phyloP scores from a whole-genome alignment of 2,329 filamentous ascomycete species.

The Coleophoma cylindrospora region DNA sequence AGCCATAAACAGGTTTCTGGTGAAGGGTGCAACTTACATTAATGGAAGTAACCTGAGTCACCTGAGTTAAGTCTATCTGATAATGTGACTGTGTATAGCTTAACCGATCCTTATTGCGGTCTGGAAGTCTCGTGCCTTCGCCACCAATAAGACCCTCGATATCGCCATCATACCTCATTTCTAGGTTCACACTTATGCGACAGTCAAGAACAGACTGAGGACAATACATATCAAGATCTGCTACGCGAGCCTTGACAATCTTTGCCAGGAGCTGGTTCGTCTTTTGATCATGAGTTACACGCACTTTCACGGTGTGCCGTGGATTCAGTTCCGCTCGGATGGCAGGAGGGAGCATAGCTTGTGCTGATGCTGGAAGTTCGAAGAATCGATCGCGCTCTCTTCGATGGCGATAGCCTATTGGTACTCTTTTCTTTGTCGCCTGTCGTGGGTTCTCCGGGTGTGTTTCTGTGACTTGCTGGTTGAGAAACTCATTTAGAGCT shows the following conservation, averaged over 20 bases:
- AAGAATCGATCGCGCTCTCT: slow-evolving; percentile 82
- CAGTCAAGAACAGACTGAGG: slow-evolving; percentile 78
- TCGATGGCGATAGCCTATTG: slow-evolving; percentile 76
- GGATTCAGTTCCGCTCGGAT: slow-evolving; percentile 56
- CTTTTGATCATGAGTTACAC: slow-evolving; percentile 73
- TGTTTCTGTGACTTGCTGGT: slow-evolving; percentile 57
- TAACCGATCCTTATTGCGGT: slow-evolving; percentile 83
- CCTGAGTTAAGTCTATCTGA: slow-evolving; percentile 90
- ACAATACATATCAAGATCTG: slow-evolving; percentile 82
- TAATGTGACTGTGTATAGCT: slow-evolving; percentile 87
- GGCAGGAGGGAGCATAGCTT: slow-evolving; percentile 57
- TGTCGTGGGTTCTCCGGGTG: slow-evolving; percentile 42
- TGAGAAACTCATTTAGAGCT: slow-evolving; percentile 79
- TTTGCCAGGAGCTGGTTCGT: slow-evolving; percentile 66
- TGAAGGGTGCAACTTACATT: slow-evolving; percentile 22
- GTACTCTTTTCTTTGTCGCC: slow-evolving; percentile 40
- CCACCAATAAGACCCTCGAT: slow-evolving; percentile 44
- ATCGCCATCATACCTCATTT: slow-evolving; percentile 78
- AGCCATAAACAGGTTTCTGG: background rate
- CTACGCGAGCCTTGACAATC: slow-evolving; percentile 88
- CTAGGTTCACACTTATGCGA: slow-evolving; percentile 89
- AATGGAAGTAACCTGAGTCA: slow-evolving; percentile 67
- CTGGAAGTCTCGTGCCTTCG: slow-evolving; percentile 36
- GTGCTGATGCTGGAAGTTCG: slow-evolving; percentile 58
- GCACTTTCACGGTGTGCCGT: slow-evolving; percentile 55